A percentile compares a stretch with the other conserved stretches of the same genome.
These are phyloP conservation scores for Citrus trifoliata DNA, from an alignment of 345 rosid genomes.

Conservation along the genomic window DNA sequence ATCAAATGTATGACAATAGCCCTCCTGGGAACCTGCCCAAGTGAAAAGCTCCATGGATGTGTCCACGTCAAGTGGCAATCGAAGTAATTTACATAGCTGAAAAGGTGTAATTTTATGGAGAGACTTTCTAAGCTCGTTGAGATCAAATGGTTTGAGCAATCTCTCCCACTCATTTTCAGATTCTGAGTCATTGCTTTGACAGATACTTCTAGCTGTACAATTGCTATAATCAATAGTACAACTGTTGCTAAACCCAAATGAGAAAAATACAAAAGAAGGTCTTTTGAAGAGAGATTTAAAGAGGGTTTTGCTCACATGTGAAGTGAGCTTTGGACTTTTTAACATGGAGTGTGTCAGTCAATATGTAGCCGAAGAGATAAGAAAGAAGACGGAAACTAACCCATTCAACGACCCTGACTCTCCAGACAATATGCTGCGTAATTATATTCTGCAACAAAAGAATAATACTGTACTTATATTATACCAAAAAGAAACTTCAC, in stretches of 20 bases:
- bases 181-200: slow-evolving; percentile 24
- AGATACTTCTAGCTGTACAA: not conserved
- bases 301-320: slow-evolving; percentile 32
- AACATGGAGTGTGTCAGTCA: slow-evolving; percentile 31
- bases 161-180: slow-evolving; percentile 75
- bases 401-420: too few relatives aligned
- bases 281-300: slow-evolving; percentile 12
- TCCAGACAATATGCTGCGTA: too few relatives aligned
- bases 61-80: slow-evolving; percentile 63
- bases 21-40: slow-evolving; percentile 63
- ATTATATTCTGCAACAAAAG: too few relatives aligned
- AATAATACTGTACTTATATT: too few relatives aligned
- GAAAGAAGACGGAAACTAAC: not conserved
- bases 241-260: slow-evolving; percentile 21
- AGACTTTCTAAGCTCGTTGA: slow-evolving; percentile 54
- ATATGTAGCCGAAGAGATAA: not conserved
- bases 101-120: slow-evolving; percentile 47
- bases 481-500: too few relatives aligned
- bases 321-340: slow-evolving; percentile 34
- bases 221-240: not conserved
- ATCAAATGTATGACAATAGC: slow-evolving; percentile 61
- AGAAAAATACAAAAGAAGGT: slow-evolving; percentile 4
- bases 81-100: slow-evolving; percentile 59
- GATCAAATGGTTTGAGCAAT: slow-evolving; percentile 73
- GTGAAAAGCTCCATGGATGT: slow-evolving; percentile 62